A percentile compares a stretch with the other conserved stretches of the same genome.
These are phyloP conservation scores for Monilinia polystroma DNA, from an alignment of 2,329 filamentous ascomycete species.

Conservation along the genomic window DNA sequence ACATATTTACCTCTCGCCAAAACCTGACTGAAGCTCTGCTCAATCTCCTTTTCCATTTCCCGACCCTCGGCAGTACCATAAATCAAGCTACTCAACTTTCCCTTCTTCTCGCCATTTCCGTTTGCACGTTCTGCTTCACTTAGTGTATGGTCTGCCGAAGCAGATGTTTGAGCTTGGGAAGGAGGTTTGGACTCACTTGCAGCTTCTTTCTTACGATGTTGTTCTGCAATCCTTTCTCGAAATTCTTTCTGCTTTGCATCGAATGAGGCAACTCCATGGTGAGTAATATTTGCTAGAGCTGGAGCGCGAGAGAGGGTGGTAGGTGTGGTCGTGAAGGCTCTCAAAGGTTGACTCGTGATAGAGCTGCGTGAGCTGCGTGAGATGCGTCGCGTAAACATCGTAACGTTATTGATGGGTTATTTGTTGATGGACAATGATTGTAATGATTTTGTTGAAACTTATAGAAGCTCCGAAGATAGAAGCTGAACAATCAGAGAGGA, in stretches of 20 bases:
- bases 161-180: constrained; percentile 38
- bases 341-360: constrained; percentile 43
- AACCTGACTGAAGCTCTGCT: constrained; percentile 93
- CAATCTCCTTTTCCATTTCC: constrained; percentile 91
- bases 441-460: neutral
- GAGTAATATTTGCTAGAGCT: constrained; percentile 81
- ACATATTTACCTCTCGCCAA: constrained; percentile 96
- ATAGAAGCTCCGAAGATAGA: neutral
- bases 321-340: constrained; percentile 56
- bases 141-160: constrained; percentile 54
- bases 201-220: constrained; percentile 73
- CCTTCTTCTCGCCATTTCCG: constrained; percentile 64
- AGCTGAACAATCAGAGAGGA: neutral
- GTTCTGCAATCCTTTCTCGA: constrained; percentile 74
- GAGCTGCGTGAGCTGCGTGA: constrained; percentile 34
- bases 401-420: constrained; percentile 14
- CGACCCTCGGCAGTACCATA: constrained; percentile 96
- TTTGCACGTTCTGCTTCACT: constrained; percentile 57
- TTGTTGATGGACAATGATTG: constrained; percentile 1
- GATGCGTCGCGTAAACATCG: constrained; percentile 38
- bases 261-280: constrained; percentile 71
- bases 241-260: constrained; percentile 82
- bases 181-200: constrained; percentile 63
- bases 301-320: constrained; percentile 54
- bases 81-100: constrained; percentile 80